These are phyloP conservation scores for Pyricularia sp. DNA, from an alignment of 2,329 filamentous ascomycete species.

Conservation along the genomic window DNA sequence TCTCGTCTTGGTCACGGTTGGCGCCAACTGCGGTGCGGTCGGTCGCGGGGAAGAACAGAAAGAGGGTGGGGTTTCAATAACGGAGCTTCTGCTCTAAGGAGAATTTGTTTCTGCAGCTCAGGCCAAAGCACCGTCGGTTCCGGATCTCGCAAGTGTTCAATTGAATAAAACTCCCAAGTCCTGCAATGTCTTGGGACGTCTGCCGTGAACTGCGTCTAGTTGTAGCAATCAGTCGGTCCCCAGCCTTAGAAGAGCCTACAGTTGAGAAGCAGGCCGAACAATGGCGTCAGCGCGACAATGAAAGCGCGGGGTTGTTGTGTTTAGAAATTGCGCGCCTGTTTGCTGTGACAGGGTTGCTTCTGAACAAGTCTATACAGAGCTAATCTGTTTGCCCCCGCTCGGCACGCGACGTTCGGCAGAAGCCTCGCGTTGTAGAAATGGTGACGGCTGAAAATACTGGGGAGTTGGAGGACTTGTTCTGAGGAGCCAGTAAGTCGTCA, in stretches of 20 bases:
- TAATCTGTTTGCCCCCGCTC: neutral
- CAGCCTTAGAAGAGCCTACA: neutral
- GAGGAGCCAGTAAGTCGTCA: neutral
- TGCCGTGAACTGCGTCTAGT: neutral
- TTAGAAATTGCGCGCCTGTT: neutral
- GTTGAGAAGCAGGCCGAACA: neutral
- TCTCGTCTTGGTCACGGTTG: neutral
- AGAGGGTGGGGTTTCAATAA: neutral
- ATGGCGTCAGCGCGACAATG: constrained; percentile 5
- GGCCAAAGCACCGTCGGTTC: neutral
- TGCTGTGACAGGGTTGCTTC: neutral
- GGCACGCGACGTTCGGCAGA: neutral
- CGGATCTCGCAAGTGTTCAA: neutral
- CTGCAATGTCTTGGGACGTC: neutral
- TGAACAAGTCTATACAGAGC: neutral
- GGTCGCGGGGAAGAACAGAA: neutral
- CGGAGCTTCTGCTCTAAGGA: neutral
- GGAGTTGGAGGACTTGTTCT: neutral
- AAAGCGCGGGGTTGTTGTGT: constrained; percentile 4
- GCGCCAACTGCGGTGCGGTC: neutral
- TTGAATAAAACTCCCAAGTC: neutral
- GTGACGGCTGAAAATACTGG: neutral
- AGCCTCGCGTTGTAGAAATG: neutral
- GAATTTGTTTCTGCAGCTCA: neutral
- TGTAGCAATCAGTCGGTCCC: neutral